These are phyloP conservation scores for Moricandia moricandioides DNA, from an alignment of 345 rosid species.

Conservation along the genomic window DNA sequence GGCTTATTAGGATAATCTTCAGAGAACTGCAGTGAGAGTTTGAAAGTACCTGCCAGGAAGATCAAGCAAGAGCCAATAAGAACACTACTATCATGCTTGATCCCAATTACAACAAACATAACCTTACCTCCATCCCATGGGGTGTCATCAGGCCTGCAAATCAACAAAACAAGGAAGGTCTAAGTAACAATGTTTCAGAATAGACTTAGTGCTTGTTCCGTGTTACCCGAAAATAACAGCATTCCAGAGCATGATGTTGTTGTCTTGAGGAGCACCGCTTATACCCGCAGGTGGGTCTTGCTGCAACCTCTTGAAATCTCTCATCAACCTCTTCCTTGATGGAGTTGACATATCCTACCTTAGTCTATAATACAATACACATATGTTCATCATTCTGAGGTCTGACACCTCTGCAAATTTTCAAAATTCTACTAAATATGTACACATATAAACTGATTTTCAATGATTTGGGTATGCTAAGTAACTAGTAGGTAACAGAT, in stretches of 20 bases:
- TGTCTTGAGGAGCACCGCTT: constrained; percentile 70
- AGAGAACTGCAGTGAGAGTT: constrained; percentile 57
- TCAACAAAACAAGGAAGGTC: neutral
- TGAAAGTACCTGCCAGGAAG: constrained; percentile 52
- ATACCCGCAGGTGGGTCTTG: constrained; percentile 71
- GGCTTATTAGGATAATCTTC: constrained; percentile 75
- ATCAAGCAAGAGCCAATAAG: constrained; percentile 14
- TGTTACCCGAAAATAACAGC: constrained; percentile 62
- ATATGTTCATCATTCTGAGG: neutral
- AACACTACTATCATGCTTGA: neutral
- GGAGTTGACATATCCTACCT: constrained; percentile 54
- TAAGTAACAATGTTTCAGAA: neutral
- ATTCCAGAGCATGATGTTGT: constrained; percentile 64
- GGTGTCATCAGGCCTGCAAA: constrained; percentile 61
- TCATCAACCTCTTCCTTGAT: constrained; percentile 72
- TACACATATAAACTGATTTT: neutral
- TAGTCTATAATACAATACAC: neutral
- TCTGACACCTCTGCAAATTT: neutral
- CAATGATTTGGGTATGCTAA: neutral
- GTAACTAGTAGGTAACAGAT: neutral
- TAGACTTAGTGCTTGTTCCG: neutral
- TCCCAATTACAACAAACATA: neutral
- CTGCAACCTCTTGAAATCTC: constrained; percentile 67
- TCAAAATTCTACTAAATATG: neutral
- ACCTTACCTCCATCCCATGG: constrained; percentile 62